Percentiles rank a stretch among this genome's conserved stretches.
Conservation (phyloP, 305 asterid genomes). For the Petunia hybrid region DNA sequence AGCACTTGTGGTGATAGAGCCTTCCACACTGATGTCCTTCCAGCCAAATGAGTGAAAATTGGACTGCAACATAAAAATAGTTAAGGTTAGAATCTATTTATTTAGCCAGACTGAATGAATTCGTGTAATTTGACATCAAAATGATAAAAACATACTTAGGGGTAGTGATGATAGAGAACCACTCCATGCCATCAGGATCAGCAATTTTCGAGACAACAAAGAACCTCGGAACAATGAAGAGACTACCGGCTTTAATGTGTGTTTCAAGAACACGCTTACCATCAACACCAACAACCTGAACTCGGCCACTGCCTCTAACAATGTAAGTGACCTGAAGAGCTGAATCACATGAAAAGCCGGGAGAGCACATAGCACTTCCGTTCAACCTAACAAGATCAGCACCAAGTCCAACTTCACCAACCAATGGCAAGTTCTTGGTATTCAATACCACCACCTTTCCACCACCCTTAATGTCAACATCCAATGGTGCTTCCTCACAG, state of each 20-base stretch:
- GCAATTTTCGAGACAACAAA: conserved; percentile 34
- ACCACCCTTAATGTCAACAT: conserved; percentile 28
- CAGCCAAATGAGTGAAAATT: conserved; percentile 53
- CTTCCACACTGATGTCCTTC: conserved; percentile 42
- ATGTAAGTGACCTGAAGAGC: too few species aligned
- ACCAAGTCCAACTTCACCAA: conserved; percentile 71
- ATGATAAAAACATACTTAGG: conserved; percentile 59
- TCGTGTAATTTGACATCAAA: neutral
- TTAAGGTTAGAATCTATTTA: too few species aligned
- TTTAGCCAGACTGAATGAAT: too few species aligned
- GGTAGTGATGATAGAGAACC: conserved; percentile 90
- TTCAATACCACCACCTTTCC: conserved; percentile 73
- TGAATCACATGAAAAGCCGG: too few species aligned
- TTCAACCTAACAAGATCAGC: conserved; percentile 65
- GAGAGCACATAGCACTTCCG: too few species aligned
- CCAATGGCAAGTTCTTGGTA: conserved; percentile 74
- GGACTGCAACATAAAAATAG: conserved; percentile 39
- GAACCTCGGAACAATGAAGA: conserved; percentile 77
- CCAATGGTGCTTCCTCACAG: conserved; percentile 72
- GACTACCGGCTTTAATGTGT: conserved; percentile 56
- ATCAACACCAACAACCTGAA: too few species aligned
- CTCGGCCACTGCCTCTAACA: too few species aligned
- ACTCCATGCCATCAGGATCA: conserved; percentile 68
- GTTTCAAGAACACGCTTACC: too few species aligned
- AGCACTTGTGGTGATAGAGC: conserved; percentile 41